phyloP scores from a whole-genome alignment of 441 rosid species.

The Theobroma grandiflorum region DNA sequence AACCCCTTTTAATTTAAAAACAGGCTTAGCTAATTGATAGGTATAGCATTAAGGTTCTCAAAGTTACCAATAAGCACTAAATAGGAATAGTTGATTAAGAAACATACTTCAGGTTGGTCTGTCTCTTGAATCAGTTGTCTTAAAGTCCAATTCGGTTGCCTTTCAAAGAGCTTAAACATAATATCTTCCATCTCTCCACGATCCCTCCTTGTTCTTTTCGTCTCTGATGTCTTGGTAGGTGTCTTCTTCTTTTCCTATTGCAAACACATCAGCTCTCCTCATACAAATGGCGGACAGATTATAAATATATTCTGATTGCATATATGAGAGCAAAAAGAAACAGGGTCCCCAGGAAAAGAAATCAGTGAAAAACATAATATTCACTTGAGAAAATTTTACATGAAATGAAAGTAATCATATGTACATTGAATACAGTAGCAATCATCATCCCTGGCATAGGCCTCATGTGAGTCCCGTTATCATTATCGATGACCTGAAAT shows the following conservation, averaged over 20 bases:
- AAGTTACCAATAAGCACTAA: slow-evolving; percentile 2
- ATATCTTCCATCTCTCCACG: slow-evolving; percentile 75
- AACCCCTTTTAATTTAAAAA: background rate
- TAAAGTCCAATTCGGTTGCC: slow-evolving; percentile 70
- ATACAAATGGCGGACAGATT: slow-evolving; percentile 17
- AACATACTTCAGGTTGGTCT: slow-evolving; percentile 71
- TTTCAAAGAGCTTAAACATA: slow-evolving; percentile 76
- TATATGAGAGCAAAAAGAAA: background rate
- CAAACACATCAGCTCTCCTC: slow-evolving; percentile 38
- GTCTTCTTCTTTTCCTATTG: slow-evolving; percentile 70
- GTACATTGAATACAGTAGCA: slow-evolving; percentile 42
- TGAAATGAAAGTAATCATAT: slow-evolving; percentile 28
- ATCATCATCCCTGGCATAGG: slow-evolving; percentile 63
- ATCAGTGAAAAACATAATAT: slow-evolving; percentile 18
- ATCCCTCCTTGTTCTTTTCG: slow-evolving; percentile 73
- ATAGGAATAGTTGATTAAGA: slow-evolving; percentile 18
- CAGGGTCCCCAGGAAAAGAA: slow-evolving; percentile 23
- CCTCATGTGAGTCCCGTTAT: slow-evolving; percentile 66
- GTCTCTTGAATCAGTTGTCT: slow-evolving; percentile 73
- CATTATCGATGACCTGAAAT: slow-evolving; percentile 69
- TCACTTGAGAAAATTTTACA: slow-evolving; percentile 17
- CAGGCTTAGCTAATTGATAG: slow-evolving; percentile 5
- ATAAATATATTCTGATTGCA: slow-evolving; percentile 23
- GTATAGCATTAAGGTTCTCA: background rate
- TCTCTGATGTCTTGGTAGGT: slow-evolving; percentile 50